phyloP scores from a whole-genome alignment of 139 green algal species.

The Volvox africanus region DNA sequence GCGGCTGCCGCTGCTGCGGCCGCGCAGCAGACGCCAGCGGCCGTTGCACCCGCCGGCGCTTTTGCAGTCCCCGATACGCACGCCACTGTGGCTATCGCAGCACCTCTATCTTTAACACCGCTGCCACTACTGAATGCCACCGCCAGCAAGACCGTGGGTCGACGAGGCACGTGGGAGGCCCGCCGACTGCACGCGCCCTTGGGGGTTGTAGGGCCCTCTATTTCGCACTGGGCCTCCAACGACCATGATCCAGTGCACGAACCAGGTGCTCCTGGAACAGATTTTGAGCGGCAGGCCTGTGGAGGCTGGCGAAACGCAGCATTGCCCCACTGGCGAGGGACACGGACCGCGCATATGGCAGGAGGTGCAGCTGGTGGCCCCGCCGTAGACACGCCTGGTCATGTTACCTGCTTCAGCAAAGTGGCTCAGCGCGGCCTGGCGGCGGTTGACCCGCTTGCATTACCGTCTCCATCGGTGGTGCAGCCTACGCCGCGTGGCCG shows the following conservation, averaged over 20 bases:
- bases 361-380: not conserved
- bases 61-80: not conserved
- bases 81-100: not conserved
- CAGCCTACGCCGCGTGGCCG: not conserved
- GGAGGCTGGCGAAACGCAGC: not conserved
- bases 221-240: conserved; percentile 28
- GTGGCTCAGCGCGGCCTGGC: not conserved
- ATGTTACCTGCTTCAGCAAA: conserved; percentile 15
- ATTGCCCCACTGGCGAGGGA: not conserved
- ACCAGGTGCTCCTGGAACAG: not conserved
- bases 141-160: not conserved
- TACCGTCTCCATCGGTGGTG: not conserved
- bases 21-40: not conserved
- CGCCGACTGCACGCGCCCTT: not conserved
- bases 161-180: not conserved
- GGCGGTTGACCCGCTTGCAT: not conserved
- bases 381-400: not conserved
- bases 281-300: not conserved
- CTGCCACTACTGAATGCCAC: not conserved
- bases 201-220: not conserved
- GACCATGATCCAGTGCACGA: not conserved
- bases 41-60: not conserved
- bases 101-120: conserved; percentile 17
- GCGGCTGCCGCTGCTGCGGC: not conserved
- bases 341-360: not conserved